These are phyloP conservation scores for Oropetium thomaeum DNA, from an alignment of 176 grass and related monocot species.

Conservation along the genomic window DNA sequence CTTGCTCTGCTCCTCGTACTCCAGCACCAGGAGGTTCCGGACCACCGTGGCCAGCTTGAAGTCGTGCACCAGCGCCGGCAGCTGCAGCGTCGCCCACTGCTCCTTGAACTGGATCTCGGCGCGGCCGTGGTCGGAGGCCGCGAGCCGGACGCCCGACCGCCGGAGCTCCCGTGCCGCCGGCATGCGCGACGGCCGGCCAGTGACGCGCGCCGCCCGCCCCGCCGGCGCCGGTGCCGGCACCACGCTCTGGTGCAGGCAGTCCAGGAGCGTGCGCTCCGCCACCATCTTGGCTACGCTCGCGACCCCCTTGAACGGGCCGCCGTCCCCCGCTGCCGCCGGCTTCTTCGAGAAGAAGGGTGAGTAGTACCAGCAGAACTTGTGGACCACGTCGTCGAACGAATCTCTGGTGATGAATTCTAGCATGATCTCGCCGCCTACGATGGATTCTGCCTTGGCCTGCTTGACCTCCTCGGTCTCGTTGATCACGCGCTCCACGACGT, in stretches of 20 bases:
- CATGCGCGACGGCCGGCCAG: constrained; percentile 14
- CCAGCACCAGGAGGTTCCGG: constrained; percentile 50
- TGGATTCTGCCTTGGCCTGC: rapidly evolving
- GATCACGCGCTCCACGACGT: background rate
- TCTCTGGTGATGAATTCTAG: background rate
- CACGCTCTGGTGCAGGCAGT: constrained; percentile 32
- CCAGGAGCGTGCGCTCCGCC: constrained; percentile 15
- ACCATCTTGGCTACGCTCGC: background rate
- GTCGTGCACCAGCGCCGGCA: constrained; percentile 48
- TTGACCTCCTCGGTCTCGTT: background rate
- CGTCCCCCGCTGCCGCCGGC: background rate
- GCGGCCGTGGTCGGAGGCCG: background rate
- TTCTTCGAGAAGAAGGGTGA: constrained; percentile 38
- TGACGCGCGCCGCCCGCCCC: no score
- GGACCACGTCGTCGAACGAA: constrained; percentile 9
- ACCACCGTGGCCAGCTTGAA: constrained; percentile 56
- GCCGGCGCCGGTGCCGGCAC: background rate
- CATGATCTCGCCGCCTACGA: background rate
- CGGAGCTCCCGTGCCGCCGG: constrained; percentile 38
- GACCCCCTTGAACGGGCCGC: background rate
- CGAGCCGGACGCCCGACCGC: constrained; percentile 38
- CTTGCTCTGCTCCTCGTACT: constrained; percentile 41
- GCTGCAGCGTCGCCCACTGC: background rate
- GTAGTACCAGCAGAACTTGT: constrained; percentile 56
- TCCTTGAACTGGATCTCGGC: constrained; percentile 23